Conservation (phyloP, 1,139 yeast species). For the Geotrichum aggregatum region DNA sequence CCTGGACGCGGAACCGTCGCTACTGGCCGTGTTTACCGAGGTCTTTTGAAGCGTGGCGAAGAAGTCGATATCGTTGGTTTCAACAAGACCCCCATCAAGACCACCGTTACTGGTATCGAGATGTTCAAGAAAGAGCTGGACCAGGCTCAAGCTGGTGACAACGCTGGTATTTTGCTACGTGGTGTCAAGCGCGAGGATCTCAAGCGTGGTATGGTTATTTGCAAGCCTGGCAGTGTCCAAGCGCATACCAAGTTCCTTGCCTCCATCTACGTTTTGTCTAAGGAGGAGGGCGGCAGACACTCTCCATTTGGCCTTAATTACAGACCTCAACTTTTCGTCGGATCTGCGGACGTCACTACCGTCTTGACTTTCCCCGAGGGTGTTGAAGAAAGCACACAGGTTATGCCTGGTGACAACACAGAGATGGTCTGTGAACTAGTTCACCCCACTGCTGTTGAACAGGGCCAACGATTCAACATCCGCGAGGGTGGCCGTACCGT, state of each 20-base stretch:
- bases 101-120: slow-evolving; percentile 96
- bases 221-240: slow-evolving; percentile 87
- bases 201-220: slow-evolving; percentile 95
- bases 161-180: slow-evolving; percentile 95
- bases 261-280: slow-evolving; percentile 83
- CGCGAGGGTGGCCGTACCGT: slow-evolving; percentile 99
- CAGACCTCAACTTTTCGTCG: slow-evolving; percentile 95
- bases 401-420: slow-evolving; percentile 97
- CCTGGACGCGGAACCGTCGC: slow-evolving; percentile 99
- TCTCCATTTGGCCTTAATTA: slow-evolving; percentile 95
- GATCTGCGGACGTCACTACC: slow-evolving; percentile 95
- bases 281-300: slow-evolving; percentile 99
- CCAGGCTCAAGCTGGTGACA: slow-evolving; percentile 97
- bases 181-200: slow-evolving; percentile 98
- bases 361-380: slow-evolving; percentile 88
- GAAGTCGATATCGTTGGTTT: slow-evolving; percentile 95
- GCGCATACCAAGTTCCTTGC: slow-evolving; percentile 94
- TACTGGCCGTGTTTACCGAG: slow-evolving; percentile 98
- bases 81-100: slow-evolving; percentile 81
- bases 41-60: slow-evolving; percentile 94
- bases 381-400: slow-evolving; percentile 79
- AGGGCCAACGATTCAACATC: slow-evolving; percentile 96
- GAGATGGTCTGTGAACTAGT: slow-evolving; percentile 93
- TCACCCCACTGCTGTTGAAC: slow-evolving; percentile 90
- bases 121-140: slow-evolving; percentile 98